Evolutionary conservation across 176 grass and related monocot genomes (phyloP).

Genomic region (Avena sativa): DNA sequence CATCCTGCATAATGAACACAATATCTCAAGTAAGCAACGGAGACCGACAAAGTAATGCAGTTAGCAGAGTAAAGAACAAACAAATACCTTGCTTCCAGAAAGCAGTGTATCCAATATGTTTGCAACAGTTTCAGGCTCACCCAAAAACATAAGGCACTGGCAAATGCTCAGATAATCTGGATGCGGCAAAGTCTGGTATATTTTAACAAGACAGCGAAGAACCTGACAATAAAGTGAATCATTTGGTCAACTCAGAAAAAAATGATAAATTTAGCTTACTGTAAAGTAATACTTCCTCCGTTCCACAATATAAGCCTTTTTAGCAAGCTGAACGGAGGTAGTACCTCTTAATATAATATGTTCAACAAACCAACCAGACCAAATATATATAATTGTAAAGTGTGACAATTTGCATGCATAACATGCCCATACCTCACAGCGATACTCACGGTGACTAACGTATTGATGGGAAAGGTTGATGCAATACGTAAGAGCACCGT

Average conservation of each 20-base stretch:
- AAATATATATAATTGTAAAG: constrained; percentile 2
- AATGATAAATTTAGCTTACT: not conserved
- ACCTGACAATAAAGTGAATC: constrained; percentile 58
- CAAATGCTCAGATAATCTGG: constrained; percentile 95
- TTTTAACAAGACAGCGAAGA: constrained; percentile 87
- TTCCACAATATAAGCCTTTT: no score
- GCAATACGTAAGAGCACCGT: constrained; percentile 84
- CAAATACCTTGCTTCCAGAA: constrained; percentile 76
- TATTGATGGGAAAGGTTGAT: constrained; percentile 97
- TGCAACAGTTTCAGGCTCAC: constrained; percentile 79
- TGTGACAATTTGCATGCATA: not conserved
- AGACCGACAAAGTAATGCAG: constrained; percentile 9
- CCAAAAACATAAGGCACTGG: constrained; percentile 95
- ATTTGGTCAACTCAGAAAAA: not conserved
- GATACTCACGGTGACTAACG: constrained; percentile 96
- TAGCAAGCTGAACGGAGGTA: no score
- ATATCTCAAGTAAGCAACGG: constrained; percentile 31
- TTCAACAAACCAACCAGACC: constrained; percentile 4
- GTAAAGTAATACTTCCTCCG: not conserved
- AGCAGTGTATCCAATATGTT: constrained; percentile 90
- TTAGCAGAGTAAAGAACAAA: constrained; percentile 40
- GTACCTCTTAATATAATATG: not conserved
- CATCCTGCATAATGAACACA: constrained; percentile 74
- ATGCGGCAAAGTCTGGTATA: constrained; percentile 82
- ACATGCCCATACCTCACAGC: constrained; percentile 76